A percentile compares a stretch with the other conserved stretches of the same genome.
Conservation (phyloP, 768 basidiomycete genomes). For the Boletus edulis region DNA sequence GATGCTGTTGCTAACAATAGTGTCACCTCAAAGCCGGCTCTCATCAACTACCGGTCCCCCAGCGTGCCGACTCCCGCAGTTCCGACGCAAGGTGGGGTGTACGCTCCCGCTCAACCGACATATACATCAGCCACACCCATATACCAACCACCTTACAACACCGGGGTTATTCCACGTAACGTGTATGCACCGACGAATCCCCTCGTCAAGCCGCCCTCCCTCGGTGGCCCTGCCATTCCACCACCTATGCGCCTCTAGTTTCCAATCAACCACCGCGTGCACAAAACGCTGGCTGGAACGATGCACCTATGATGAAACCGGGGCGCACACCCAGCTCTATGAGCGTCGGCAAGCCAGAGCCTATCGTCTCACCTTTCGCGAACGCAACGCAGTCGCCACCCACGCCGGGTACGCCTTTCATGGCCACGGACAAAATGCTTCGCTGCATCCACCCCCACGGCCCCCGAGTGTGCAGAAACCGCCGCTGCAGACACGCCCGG, state of each 20-base stretch:
- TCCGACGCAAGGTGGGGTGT: constrained; percentile 18
- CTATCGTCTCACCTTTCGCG: constrained; percentile 90
- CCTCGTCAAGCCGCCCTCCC: constrained; percentile 41
- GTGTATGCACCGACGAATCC: constrained; percentile 22
- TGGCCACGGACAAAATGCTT: constrained; percentile 35
- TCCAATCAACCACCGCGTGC: constrained; percentile 54
- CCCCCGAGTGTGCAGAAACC: constrained; percentile 36
- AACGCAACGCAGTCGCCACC: constrained; percentile 51
- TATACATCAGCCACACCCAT: constrained; percentile 34
- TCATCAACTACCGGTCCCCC: constrained; percentile 19
- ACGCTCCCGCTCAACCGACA: constrained; percentile 21
- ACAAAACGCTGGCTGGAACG: constrained; percentile 89
- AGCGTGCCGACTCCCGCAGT: constrained; percentile 27
- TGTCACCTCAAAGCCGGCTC: constrained; percentile 6
- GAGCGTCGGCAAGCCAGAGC: constrained; percentile 52
- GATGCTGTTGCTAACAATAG: constrained; percentile 31
- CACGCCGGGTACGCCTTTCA: constrained; percentile 47
- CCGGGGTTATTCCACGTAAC: neutral
- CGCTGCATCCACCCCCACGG: constrained; percentile 51
- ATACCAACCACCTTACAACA: constrained; percentile 7
- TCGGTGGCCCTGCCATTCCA: constrained; percentile 35
- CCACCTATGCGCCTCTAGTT: constrained; percentile 41
- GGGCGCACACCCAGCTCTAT: constrained; percentile 52
- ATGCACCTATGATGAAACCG: constrained; percentile 56
- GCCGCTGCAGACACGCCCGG: constrained; percentile 35